A percentile compares a stretch with the other conserved stretches of the same genome.
Evolutionary conservation across 345 rosid genomes (phyloP).

Genomic region (Acer negundo): DNA sequence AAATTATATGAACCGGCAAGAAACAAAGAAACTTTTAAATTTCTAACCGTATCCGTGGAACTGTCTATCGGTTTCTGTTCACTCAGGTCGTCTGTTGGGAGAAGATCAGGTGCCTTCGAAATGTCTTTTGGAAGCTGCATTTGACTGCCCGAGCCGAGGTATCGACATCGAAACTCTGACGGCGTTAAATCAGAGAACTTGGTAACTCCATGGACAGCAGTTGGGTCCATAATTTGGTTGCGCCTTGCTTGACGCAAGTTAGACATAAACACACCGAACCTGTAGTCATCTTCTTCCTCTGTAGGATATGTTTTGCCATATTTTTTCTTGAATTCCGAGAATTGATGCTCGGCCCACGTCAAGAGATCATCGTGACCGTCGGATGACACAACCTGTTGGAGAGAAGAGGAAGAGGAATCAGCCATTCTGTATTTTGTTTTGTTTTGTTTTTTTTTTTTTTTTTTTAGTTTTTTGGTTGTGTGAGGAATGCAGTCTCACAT

Average conservation of each 20-base stretch:
- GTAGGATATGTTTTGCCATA: conserved; percentile 67
- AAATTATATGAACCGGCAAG: no score
- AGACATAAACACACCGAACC: conserved; percentile 70
- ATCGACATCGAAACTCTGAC: conserved; percentile 64
- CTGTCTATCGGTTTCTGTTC: conserved; percentile 98
- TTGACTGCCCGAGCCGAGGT: conserved; percentile 56
- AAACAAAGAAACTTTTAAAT: neutral
- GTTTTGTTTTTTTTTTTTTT: no score
- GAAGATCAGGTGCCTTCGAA: conserved; percentile 56
- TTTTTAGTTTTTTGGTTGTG: neutral
- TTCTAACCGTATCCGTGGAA: conserved; percentile 70
- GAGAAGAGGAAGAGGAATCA: conserved; percentile 25
- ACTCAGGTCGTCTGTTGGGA: conserved; percentile 77
- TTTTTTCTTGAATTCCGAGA: conserved; percentile 66
- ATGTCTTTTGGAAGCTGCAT: conserved; percentile 67
- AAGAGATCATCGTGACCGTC: conserved; percentile 40
- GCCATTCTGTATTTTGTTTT: neutral
- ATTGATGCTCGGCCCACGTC: conserved; percentile 68
- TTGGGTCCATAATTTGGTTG: conserved; percentile 72
- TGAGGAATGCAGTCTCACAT: neutral
- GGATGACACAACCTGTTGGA: conserved; percentile 64
- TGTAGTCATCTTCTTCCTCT: conserved; percentile 71
- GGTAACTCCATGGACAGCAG: conserved; percentile 88
- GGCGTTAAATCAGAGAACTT: conserved; percentile 92
- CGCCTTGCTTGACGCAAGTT: conserved; percentile 66